Base-by-base conservation (phyloP, 2,329 filamentous ascomycete genomes). In the Penicillium sp. region DNA sequence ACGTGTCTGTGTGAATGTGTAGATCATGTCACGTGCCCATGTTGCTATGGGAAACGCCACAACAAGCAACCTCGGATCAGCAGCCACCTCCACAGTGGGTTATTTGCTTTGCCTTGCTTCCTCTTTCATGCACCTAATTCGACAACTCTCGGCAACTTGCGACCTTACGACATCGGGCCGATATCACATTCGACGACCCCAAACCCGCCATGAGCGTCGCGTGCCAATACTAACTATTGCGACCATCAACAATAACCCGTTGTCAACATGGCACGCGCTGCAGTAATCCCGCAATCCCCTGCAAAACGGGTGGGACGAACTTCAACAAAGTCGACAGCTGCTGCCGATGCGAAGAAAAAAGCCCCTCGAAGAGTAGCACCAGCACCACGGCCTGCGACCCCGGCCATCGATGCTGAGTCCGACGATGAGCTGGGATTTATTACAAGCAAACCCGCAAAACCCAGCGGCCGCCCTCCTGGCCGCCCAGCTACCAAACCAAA, bases 371-470 rank as follows among this genome's bases (percentile, higher is more conserved):
- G 43, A 32, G 40, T 50, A 6, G 32, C 53, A 20, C 18, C 38
- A 26, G 39, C 52, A 16, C 29, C 29, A 38, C 20, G 57, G 11
- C 48, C 55, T 18, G 50, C 52, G 6, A 24, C 40, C n/a, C 52
- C 52, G 13, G 18, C 47, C 26, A 4, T 38, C n/a, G 37, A 59
- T 22, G 53, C 49, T 2, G 61, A 66, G 22, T 61, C 61, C 2
- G 61, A 62, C 42, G 63, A 66, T 48, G 64, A 66, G 54, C 57
- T 66, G 16, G 59, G 58, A 3, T 59, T 64, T 44, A 55, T 64
- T 45, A 65, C 60, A 48, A 54, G 43, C 16, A 60, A 60, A 22
- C 45, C 58, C n/a, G 40, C 43, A 5, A 61, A 48, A 42, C 47
- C 56, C 5, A 58, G 55, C n/a, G 61, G 37, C 14, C 59, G 56